Base-by-base conservation (phyloP, 1,284 basidiomycete species). In the Pseudozyma pruni region DNA sequence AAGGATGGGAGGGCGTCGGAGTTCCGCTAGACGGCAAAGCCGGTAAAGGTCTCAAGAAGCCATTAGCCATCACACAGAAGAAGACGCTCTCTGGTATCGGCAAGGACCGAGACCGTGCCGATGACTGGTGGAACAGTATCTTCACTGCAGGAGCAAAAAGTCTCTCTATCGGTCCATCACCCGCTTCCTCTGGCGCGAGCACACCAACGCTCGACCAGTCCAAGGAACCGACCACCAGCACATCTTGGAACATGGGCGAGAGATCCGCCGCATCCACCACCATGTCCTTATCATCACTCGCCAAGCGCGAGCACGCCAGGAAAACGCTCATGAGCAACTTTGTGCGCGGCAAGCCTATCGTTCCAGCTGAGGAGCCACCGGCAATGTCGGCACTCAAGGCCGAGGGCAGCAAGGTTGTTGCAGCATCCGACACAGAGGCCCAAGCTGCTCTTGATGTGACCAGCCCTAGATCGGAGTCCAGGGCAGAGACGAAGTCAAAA, bases 81-180 rank as follows among this genome's bases (percentile, higher is more conserved):
- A 72, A 76, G 19, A 75, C 71, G 27, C 69, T 82, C 16, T 70
- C 68, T 17, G 80, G 80, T 14, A 59, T 82, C 6, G 80, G 80
- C 37, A 77, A 79, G 50, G 75, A 82, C 42, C 55, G 80, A 23
- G 80, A 82, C 35, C 57, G 80, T 10, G 79, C 79, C 5, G 72
- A 78, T 22, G 80, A 82, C 32, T 82, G 80, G 80, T 82, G 80
- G 80, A 80, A 82, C 50, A 77, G 77, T 48, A 71, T 82, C 34
- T 82, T 81, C 47, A 76, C 79, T 7, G 72, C 76, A 4, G 63
- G 74, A 3, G 77, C 77, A 6, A 78, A 78, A 48, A 70, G 70
- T 14, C 59, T 80, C n/a, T 56, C 57, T 8, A 71, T 75, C 23
- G 63, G 70, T 3, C 38, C 42, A 3, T 58, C 62, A 11, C 48